Evolutionary conservation across 805 yeast species (phyloP).

Genomic region (Candida tammaniensis): DNA sequence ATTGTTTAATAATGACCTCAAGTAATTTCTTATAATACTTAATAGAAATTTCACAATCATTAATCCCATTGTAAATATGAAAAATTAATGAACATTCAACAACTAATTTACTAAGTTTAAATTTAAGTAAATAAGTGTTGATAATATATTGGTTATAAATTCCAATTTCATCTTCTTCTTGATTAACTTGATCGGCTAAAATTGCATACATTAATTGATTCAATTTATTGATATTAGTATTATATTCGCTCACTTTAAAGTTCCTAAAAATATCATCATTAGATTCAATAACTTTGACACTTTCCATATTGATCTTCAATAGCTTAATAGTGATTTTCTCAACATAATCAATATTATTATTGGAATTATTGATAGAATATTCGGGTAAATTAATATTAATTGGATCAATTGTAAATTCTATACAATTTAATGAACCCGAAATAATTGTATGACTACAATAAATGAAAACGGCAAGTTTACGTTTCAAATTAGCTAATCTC

Average conservation of each 20-base stretch:
- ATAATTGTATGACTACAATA: constrained; percentile 2
- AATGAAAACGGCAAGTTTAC: constrained; percentile 9
- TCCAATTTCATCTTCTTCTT: neutral
- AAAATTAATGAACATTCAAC: constrained; percentile 6
- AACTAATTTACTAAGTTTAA: neutral
- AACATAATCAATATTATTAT: constrained; percentile 6
- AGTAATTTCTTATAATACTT: constrained; percentile 6
- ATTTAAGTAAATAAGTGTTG: constrained; percentile 6
- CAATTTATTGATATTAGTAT: too few species aligned
- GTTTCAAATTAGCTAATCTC: constrained; percentile 7
- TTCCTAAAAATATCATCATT: neutral
- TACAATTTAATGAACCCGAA: constrained; percentile 9
- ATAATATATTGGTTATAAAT: neutral
- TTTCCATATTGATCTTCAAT: neutral
- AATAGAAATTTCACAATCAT: neutral
- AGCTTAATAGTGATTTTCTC: constrained; percentile 7
- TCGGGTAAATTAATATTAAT: constrained; percentile 7
- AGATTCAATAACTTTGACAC: neutral
- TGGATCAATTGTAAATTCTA: neutral
- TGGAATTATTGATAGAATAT: constrained; percentile 5
- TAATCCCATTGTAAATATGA: constrained; percentile 6
- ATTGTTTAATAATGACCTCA: constrained; percentile 3
- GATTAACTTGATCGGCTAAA: too few species aligned
- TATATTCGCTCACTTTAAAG: neutral
- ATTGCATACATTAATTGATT: too few species aligned